Percentiles rank a stretch among this genome's conserved stretches.
Conservation (phyloP, 2,329 filamentous ascomycete genomes). For the Sphaerostilbella broomeana region DNA sequence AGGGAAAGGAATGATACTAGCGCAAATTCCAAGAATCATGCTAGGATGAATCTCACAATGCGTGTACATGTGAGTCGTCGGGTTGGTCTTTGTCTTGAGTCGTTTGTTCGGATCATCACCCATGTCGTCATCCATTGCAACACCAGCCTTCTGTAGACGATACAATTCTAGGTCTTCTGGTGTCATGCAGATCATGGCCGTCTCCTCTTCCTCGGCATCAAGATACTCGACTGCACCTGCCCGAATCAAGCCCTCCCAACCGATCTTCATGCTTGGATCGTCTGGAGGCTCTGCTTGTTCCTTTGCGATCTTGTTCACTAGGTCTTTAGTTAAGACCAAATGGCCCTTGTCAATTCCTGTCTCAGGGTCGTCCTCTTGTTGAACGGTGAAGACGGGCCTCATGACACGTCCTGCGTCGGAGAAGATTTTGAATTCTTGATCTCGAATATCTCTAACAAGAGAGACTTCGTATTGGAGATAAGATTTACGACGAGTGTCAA, state of each 20-base stretch:
- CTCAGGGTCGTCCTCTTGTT: slow-evolving; percentile 74
- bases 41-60: slow-evolving; percentile 99
- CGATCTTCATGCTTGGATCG: slow-evolving; percentile 59
- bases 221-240: slow-evolving; percentile 90
- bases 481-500: slow-evolving; percentile 70
- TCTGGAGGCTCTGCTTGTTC: slow-evolving; percentile 60
- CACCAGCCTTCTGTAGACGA: slow-evolving; percentile 61
- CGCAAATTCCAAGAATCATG: slow-evolving; percentile 98
- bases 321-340: slow-evolving; percentile 77
- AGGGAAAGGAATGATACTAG: slow-evolving; percentile 98
- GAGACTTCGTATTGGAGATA: slow-evolving; percentile 90
- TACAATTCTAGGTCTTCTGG: slow-evolving; percentile 86
- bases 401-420: slow-evolving; percentile 95
- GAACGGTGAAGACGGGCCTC: slow-evolving; percentile 86
- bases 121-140: slow-evolving; percentile 54
- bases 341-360: slow-evolving; percentile 54
- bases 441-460: slow-evolving; percentile 90
- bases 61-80: slow-evolving; percentile 85
- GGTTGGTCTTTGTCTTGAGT: slow-evolving; percentile 81
- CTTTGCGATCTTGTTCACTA: slow-evolving; percentile 67
- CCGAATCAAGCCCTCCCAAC: slow-evolving; percentile 81
- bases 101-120: slow-evolving; percentile 70
- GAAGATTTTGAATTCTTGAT: slow-evolving; percentile 97
- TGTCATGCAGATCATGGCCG: slow-evolving; percentile 98
- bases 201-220: slow-evolving; percentile 97